Conservation (phyloP, 2,329 filamentous ascomycete genomes). For the Balansia obtecta region DNA sequence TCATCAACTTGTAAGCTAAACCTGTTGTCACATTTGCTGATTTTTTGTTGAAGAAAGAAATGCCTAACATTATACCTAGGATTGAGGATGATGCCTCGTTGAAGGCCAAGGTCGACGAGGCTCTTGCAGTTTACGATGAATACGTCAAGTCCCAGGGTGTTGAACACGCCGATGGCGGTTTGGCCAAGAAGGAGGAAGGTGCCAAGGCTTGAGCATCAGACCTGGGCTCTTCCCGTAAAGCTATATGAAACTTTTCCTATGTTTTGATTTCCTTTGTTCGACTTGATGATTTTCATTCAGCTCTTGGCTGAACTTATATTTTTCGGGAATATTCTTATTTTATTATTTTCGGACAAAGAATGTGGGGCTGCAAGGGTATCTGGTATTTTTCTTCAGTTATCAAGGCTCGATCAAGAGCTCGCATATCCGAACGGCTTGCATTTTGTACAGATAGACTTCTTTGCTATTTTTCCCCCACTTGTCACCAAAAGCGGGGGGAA, state of each 20-base stretch:
- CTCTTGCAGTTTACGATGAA: conserved; percentile 93
- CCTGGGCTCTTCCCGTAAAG: conserved; percentile 5
- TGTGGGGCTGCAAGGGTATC: conserved; percentile 3
- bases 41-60: neutral
- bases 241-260: conserved; percentile 6
- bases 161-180: conserved; percentile 21
- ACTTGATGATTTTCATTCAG: conserved; percentile 8
- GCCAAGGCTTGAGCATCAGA: conserved; percentile 25
- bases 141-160: conserved; percentile 78
- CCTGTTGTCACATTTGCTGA: neutral
- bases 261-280: conserved; percentile 17
- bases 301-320: neutral
- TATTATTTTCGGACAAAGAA: conserved; percentile 3
- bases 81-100: conserved; percentile 84
- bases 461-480: conserved; percentile 26
- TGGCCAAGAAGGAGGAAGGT: conserved; percentile 37
- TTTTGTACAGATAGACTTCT: conserved; percentile 30
- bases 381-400: neutral
- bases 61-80: conserved; percentile 30
- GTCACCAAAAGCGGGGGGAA: conserved; percentile 21
- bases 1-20: conserved; percentile 80
- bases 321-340: conserved; percentile 4
- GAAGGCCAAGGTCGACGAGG: conserved; percentile 92
- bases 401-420: neutral
- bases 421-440: conserved; percentile 13